Percentiles rank a stretch among this genome's conserved stretches.
phyloP scores from a whole-genome alignment of 176 grass and related monocot genomes.

The Ananas comosus region DNA sequence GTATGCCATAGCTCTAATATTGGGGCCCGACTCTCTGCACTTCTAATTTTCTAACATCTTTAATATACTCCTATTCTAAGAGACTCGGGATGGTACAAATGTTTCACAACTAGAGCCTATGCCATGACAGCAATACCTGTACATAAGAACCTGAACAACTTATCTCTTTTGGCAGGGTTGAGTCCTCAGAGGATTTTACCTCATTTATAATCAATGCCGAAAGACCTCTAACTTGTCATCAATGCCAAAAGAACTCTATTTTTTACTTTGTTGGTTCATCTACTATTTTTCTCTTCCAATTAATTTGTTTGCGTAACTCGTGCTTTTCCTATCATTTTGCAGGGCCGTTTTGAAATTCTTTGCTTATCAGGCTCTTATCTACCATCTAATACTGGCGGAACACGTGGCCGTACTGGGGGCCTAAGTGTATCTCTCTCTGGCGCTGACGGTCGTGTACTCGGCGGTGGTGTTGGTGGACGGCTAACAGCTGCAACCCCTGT shows the following conservation, averaged over 20 bases:
- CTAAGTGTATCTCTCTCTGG: conserved; percentile 32
- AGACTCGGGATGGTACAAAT: not conserved
- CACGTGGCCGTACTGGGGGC: conserved; percentile 11
- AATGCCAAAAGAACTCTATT: not conserved
- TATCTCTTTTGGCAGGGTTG: not conserved
- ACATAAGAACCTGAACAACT: not conserved
- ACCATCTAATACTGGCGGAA: conserved; percentile 18
- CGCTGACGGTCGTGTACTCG: conserved; percentile 22
- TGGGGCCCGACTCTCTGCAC: too few relatives aligned
- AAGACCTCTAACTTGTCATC: too few relatives aligned
- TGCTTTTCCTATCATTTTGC: not conserved
- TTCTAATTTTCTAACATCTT: not conserved
- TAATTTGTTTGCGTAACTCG: not conserved
- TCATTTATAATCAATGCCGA: too few relatives aligned
- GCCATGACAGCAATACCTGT: too few relatives aligned
- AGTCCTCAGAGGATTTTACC: too few relatives aligned
- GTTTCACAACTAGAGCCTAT: too few relatives aligned
- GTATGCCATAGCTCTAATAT: too few relatives aligned
- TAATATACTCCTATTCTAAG: not conserved
- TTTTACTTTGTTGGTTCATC: not conserved
- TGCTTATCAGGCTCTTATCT: conserved; percentile 35
- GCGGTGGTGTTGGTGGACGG: conserved; percentile 27
- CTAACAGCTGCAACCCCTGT: conserved; percentile 38
- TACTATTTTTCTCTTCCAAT: not conserved
- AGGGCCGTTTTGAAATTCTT: conserved; percentile 43